Evolutionary conservation across 2,329 filamentous ascomycete species (phyloP), one percentile per base, ranked within the genome.

Genomic region (Hymenoscyphus albidus): DNA sequence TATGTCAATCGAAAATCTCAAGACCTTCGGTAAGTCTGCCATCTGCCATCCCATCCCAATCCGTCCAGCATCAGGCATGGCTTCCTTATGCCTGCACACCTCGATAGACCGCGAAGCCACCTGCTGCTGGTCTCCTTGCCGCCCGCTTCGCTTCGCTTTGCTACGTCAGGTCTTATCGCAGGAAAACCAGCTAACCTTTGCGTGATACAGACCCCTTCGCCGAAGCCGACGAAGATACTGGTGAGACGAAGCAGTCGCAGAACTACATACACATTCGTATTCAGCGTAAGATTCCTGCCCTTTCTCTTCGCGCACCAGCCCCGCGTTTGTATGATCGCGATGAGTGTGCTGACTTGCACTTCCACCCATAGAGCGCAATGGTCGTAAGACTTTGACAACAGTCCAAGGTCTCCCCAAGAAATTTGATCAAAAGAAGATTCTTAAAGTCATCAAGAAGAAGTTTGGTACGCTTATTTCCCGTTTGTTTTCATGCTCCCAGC

Each of bases 361-460:
- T 42, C 64, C 67, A 40, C 3, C 54, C 58, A 73, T 80, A 98
- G 94, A 99, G 85, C 95, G 95, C 84, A 99, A 99, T 98, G 95
- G 95, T 88, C 95, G 95, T 82, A 99, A 99, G 88, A 98, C 95
- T 85, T 87, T 99, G 90, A 99, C 95, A 76, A 99, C 95, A 76
- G 93, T 99, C 77, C 94, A 98, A 87, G 95, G 95, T 82, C 89
- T 99, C 76, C 94, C 95, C 70, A 95, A 95, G 85, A 97, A 98
- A 80, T 98, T 97, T 78, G 94, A 97, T 83, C 93, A 95, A 82
- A 98, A 97, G 88, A 97, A 97, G 85, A 97, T 99, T 79, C 89
- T 99, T 77, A 97, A 97, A 85, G 93, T 96, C 81, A 97, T 98
- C 85, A 98, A 98, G 89, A 98, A 98, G 88, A 95, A 97, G 80